phyloP scores from a whole-genome alignment of 148 eudicot species.

The Chenopodium suecicum region DNA sequence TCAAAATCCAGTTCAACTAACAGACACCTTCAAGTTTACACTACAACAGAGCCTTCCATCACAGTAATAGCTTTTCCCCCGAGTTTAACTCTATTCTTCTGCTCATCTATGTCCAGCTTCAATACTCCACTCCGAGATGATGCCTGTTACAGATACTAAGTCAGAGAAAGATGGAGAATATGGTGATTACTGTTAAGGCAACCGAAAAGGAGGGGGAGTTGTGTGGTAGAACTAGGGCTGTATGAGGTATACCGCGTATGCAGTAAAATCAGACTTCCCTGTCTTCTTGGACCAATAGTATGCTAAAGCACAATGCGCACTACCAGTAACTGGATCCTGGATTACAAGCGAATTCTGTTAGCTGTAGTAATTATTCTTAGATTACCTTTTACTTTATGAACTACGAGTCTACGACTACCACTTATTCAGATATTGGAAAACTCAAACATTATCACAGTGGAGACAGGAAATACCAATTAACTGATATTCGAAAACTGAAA shows the following conservation, averaged over 20 bases:
- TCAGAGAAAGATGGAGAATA: not conserved
- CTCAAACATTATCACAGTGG: not conserved
- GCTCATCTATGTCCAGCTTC: slow-evolving; percentile 60
- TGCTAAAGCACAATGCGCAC: slow-evolving; percentile 81
- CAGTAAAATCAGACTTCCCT: slow-evolving; percentile 57
- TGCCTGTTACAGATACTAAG: slow-evolving; percentile 40
- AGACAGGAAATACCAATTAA: not conserved
- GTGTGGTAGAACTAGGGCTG: not conserved
- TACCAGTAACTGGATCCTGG: slow-evolving; percentile 82
- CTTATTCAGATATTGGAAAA: too few species aligned
- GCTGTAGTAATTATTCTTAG: not conserved
- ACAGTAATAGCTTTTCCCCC: slow-evolving; percentile 60
- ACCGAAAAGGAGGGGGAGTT: not conserved
- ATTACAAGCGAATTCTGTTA: slow-evolving; percentile 9
- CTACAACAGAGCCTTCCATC: slow-evolving; percentile 71
- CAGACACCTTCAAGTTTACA: slow-evolving; percentile 18
- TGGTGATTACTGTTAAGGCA: not conserved
- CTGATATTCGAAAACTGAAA: not conserved
- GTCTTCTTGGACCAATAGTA: slow-evolving; percentile 71
- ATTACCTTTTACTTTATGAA: not conserved
- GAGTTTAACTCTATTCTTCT: slow-evolving; percentile 54
- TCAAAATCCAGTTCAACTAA: not conserved
- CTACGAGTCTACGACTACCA: too few species aligned
- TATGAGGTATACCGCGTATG: slow-evolving; percentile 47
- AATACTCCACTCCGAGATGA: slow-evolving; percentile 68